phyloP scores from a whole-genome alignment of 208 protist species.

The Acanthamoeba lenticulata region DNA sequence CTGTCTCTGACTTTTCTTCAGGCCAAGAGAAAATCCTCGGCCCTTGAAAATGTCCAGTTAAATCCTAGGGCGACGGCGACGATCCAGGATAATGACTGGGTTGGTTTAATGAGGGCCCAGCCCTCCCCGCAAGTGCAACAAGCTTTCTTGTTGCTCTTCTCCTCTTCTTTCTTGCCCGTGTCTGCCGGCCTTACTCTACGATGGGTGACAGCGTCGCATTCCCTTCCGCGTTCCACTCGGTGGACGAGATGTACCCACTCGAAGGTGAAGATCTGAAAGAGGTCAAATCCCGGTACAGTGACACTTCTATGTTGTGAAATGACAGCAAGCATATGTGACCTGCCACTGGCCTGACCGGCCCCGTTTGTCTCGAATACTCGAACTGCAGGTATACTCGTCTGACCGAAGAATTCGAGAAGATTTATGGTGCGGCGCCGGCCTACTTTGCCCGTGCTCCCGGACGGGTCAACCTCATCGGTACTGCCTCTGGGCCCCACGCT shows the following conservation, averaged over 20 bases:
- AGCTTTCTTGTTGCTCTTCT: neutral
- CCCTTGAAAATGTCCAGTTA: no score
- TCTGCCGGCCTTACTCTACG: neutral
- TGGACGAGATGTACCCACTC: conserved; percentile 40
- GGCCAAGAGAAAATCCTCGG: neutral
- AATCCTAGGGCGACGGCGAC: no score
- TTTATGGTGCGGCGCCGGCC: conserved; percentile 11
- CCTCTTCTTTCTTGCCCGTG: neutral
- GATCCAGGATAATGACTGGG: neutral
- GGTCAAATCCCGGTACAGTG: neutral
- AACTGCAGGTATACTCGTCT: neutral
- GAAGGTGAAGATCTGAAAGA: neutral
- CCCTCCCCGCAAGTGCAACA: no score
- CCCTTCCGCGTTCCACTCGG: neutral
- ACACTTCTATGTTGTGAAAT: neutral
- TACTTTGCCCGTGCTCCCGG: conserved; percentile 66
- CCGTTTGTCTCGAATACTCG: neutral
- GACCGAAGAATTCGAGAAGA: neutral
- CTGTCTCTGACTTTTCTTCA: neutral
- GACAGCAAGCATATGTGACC: neutral
- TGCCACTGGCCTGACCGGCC: neutral
- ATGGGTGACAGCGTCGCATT: neutral
- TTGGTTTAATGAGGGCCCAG: no score
- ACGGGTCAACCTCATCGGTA: conserved; percentile 66
- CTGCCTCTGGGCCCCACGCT: neutral